Evolutionary conservation across 1,284 basidiomycete species (phyloP).

Genomic region (Cerioporus squamosus): DNA sequence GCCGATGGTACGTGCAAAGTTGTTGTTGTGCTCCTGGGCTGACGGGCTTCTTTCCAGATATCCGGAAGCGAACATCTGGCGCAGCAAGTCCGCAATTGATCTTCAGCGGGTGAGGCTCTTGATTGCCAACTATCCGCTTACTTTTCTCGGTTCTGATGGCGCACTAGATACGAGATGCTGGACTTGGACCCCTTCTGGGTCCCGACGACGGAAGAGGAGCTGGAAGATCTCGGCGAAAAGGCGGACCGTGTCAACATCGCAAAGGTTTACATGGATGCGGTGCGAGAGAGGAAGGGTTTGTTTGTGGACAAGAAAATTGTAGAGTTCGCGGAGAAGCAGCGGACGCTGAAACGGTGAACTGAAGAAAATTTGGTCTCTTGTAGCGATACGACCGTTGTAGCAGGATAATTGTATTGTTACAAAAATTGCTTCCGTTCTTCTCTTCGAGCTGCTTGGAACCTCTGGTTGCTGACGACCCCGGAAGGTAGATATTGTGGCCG

Average conservation of each 20-base stretch:
- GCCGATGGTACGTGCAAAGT: conserved; percentile 73
- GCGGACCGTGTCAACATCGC: conserved; percentile 95
- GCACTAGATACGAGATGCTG: conserved; percentile 78
- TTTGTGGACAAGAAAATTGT: conserved; percentile 94
- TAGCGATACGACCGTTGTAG: not conserved
- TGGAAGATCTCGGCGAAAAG: conserved; percentile 97
- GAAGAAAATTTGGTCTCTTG: not conserved
- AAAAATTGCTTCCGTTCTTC: not conserved
- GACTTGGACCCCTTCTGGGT: conserved; percentile 99
- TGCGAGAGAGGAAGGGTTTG: conserved; percentile 93
- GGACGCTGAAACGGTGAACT: conserved; percentile 84
- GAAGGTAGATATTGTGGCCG: not conserved
- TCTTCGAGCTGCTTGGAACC: not conserved
- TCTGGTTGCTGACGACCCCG: not conserved
- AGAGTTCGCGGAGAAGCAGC: conserved; percentile 94
- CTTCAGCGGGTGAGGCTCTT: conserved; percentile 80
- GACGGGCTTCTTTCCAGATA: conserved; percentile 58
- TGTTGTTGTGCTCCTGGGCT: not conserved
- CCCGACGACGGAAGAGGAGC: conserved; percentile 95
- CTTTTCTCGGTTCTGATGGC: conserved; percentile 1
- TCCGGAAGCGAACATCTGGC: conserved; percentile 94
- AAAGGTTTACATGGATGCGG: conserved; percentile 91
- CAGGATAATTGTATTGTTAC: not conserved
- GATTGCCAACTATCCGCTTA: not conserved
- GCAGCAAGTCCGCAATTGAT: conserved; percentile 97